Evolutionary conservation across 352 stramenopile species (phyloP).

Genomic region (Globisporangium apiculatum): DNA sequence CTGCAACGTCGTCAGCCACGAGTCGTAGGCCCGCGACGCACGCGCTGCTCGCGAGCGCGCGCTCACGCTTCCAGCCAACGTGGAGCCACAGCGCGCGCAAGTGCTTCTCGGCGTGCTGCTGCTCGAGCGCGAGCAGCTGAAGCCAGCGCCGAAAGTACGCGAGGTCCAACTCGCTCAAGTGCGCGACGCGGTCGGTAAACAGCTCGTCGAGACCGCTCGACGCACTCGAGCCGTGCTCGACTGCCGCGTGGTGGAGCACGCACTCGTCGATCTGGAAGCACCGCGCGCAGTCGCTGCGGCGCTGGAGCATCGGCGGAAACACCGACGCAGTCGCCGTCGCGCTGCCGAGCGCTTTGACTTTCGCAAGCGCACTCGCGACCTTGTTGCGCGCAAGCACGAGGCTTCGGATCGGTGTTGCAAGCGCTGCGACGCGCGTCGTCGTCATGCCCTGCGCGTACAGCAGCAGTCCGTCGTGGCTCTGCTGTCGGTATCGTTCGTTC

Average conservation of each 20-base stretch:
- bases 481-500: slow-evolving; percentile 66
- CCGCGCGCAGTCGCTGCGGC: slow-evolving; percentile 50
- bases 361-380: slow-evolving; percentile 52
- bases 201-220: slow-evolving; percentile 66
- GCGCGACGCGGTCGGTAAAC: slow-evolving; percentile 47
- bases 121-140: slow-evolving; percentile 62
- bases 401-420: slow-evolving; percentile 48
- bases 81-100: slow-evolving; percentile 64
- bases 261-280: slow-evolving; percentile 86
- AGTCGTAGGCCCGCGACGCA: slow-evolving; percentile 53
- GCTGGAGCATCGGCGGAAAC: slow-evolving; percentile 70
- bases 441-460: slow-evolving; percentile 70
- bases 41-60: slow-evolving; percentile 33
- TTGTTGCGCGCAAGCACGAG: slow-evolving; percentile 68
- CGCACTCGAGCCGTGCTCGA: slow-evolving; percentile 59
- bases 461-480: slow-evolving; percentile 51
- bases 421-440: slow-evolving; percentile 53
- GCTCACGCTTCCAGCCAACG: slow-evolving; percentile 47
- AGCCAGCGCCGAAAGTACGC: slow-evolving; percentile 75
- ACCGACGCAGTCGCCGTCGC: slow-evolving; percentile 29
- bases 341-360: slow-evolving; percentile 47
- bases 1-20: slow-evolving; percentile 32
- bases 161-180: slow-evolving; percentile 45
- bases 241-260: slow-evolving; percentile 73
- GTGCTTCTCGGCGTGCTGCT: slow-evolving; percentile 65